Conservation (phyloP, 441 rosid species). For the Gossypium davidsonii region DNA sequence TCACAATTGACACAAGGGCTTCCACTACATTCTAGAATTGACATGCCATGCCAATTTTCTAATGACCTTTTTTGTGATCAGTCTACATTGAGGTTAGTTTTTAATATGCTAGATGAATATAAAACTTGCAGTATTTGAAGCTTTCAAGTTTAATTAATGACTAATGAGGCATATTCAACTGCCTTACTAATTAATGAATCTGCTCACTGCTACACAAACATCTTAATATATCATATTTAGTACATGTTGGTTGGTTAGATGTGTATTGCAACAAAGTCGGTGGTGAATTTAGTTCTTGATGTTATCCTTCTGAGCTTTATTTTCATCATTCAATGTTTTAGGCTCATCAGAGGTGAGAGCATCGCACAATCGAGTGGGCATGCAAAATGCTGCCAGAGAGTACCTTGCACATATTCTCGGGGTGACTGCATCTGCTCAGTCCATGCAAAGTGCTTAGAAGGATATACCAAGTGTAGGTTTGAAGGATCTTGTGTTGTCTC, state of each 20-base stretch:
- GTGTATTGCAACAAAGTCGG: background rate
- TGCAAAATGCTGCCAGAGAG: conserved; percentile 30
- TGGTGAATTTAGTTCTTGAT: background rate
- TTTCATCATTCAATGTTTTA: conserved; percentile 19
- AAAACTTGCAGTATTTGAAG: background rate
- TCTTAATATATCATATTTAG: background rate
- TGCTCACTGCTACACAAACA: background rate
- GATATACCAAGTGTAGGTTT: conserved; percentile 19
- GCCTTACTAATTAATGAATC: background rate
- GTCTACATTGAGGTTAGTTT: conserved; percentile 26
- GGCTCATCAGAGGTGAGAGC: conserved; percentile 29
- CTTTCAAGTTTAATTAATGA: background rate
- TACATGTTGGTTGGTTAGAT: background rate
- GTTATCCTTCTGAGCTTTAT: background rate
- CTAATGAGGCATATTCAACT: background rate
- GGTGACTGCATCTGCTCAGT: conserved; percentile 24
- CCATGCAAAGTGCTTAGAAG: conserved; percentile 22
- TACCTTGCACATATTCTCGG: conserved; percentile 16
- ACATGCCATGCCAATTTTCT: conserved; percentile 27
- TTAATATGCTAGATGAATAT: background rate
- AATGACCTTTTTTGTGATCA: conserved; percentile 19
- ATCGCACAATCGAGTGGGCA: conserved; percentile 16
- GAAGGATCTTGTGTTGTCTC: conserved; percentile 19
- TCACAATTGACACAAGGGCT: conserved; percentile 22
- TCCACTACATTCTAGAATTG: conserved; percentile 15